Conservation (phyloP, 306 rosid species). For the Lathyrus tuberosus region DNA sequence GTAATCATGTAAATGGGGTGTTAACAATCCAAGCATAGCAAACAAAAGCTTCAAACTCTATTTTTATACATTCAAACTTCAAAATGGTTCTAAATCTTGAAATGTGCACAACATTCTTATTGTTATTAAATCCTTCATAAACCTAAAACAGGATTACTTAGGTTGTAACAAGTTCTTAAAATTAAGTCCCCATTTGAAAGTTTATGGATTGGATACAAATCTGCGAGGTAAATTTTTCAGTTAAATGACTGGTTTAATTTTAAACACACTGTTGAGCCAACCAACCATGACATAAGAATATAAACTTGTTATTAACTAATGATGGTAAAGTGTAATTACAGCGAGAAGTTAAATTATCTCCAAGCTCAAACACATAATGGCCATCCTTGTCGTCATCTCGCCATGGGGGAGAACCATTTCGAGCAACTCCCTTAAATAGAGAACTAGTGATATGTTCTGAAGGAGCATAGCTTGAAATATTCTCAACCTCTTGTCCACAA, state of each 20-base stretch:
- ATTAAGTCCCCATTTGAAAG: background rate
- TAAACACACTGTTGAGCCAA: background rate
- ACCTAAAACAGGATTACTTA: background rate
- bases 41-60: constrained; percentile 1
- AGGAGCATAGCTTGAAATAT: constrained; percentile 82
- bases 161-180: background rate
- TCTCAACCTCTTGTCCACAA: constrained; percentile 96
- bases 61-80: background rate
- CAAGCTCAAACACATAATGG: constrained; percentile 96
- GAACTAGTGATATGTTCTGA: constrained; percentile 74
- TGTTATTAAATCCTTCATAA: background rate
- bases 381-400: constrained; percentile 99
- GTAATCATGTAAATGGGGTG: constrained; percentile 33
- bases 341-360: constrained; percentile 99
- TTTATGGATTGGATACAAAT: background rate
- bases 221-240: background rate
- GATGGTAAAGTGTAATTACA: constrained; percentile 86
- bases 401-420: constrained; percentile 96
- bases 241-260: background rate
- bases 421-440: constrained; percentile 81
- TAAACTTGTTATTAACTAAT: constrained; percentile 45
- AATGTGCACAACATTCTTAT: background rate
- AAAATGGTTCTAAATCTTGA: background rate
- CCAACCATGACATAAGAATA: constrained; percentile 5
- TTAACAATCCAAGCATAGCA: constrained; percentile 11